phyloP scores from a whole-genome alignment of 2,329 filamentous ascomycete genomes.

The Trichoderma cornu-damae region DNA sequence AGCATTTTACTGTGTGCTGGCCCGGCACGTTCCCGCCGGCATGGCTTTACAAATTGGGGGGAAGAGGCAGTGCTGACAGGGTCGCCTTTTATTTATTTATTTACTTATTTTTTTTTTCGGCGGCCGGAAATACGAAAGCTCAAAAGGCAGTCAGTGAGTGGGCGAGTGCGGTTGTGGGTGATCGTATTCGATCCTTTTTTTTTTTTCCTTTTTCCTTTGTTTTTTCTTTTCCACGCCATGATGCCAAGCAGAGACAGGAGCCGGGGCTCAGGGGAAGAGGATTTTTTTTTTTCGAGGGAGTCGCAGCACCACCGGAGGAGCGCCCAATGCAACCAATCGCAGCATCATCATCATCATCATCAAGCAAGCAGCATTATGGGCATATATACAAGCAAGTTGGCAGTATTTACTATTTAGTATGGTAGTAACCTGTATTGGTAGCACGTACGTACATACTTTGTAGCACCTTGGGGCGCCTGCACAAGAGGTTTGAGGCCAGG shows the following conservation, averaged over 20 bases:
- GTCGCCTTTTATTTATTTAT: not conserved
- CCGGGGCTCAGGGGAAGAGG: constrained; percentile 2
- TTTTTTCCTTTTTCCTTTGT: too few species aligned
- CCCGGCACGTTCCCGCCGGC: constrained; percentile 5
- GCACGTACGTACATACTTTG: too few species aligned
- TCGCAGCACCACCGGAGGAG: too few species aligned
- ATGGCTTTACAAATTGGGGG: constrained; percentile 9
- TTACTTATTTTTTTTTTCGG: not conserved
- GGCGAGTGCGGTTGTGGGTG: not conserved
- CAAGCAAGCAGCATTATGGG: too few species aligned
- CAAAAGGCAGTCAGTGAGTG: not conserved
- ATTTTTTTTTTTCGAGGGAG: not conserved
- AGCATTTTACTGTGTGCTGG: constrained; percentile 14
- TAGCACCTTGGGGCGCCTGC: too few species aligned
- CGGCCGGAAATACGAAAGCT: constrained; percentile 1
- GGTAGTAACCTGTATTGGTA: too few species aligned
- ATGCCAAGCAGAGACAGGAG: not conserved
- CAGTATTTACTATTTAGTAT: too few species aligned
- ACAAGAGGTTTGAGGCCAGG: too few species aligned
- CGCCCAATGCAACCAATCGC: too few species aligned
- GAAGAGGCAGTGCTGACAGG: constrained; percentile 15
- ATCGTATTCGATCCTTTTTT: constrained; percentile 11
- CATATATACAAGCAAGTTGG: too few species aligned
- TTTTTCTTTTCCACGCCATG: too few species aligned
- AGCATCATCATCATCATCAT: too few species aligned